Evolutionary conservation across 345 rosid genomes (phyloP).

Genomic region (Gossypium australe): DNA sequence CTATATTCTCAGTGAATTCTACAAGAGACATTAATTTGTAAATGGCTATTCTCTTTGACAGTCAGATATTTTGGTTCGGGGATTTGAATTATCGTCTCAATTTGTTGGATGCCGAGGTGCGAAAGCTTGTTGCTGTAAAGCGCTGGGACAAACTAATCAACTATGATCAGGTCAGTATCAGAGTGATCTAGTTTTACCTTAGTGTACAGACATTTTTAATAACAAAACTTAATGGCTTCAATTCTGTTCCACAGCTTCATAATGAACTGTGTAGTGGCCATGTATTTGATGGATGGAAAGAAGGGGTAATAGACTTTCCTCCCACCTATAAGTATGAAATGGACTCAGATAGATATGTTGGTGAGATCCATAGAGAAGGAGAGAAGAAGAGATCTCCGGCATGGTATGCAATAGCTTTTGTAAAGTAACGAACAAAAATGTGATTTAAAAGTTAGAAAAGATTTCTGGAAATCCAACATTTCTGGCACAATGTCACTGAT

Average conservation of each 20-base stretch:
- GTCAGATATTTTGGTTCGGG: slow-evolving; percentile 96
- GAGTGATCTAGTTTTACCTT: not conserved
- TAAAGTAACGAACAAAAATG: not conserved
- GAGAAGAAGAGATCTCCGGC: slow-evolving; percentile 97
- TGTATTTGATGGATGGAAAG: slow-evolving; percentile 91
- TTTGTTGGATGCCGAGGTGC: slow-evolving; percentile 62
- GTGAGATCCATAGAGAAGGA: slow-evolving; percentile 76
- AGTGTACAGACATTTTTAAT: not conserved
- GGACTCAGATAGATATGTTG: slow-evolving; percentile 71
- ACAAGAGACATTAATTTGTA: slow-evolving; percentile 2
- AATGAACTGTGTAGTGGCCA: slow-evolving; percentile 67
- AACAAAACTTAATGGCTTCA: slow-evolving; percentile 7
- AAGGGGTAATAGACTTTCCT: slow-evolving; percentile 76
- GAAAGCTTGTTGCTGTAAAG: slow-evolving; percentile 67
- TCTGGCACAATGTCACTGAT: not conserved
- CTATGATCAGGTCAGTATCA: slow-evolving; percentile 64
- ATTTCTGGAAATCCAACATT: not conserved
- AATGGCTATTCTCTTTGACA: slow-evolving; percentile 33
- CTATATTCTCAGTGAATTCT: not conserved
- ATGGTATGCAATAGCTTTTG: slow-evolving; percentile 43
- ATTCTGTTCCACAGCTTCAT: slow-evolving; percentile 46
- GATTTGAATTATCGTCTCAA: slow-evolving; percentile 92
- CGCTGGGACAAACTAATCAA: slow-evolving; percentile 74
- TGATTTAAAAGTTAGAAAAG: not conserved
- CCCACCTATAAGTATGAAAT: slow-evolving; percentile 97